These are phyloP conservation scores for Stentor roeselii DNA, from an alignment of 73 alveolate species.

Conservation along the genomic window DNA sequence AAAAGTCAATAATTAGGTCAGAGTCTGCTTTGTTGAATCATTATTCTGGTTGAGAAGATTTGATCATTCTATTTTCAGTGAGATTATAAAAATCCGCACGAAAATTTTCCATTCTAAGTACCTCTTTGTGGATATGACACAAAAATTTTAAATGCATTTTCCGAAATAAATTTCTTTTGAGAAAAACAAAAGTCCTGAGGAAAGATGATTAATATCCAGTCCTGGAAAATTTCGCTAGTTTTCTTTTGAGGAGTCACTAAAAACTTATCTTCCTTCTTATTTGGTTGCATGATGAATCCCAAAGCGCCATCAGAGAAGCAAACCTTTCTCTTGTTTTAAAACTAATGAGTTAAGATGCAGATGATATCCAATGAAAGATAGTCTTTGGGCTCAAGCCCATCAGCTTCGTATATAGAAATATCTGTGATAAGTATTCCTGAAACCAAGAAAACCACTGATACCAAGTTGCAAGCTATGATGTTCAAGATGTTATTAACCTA, in stretches of 20 bases:
- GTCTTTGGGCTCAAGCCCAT: not conserved
- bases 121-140: not conserved
- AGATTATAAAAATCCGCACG: no score
- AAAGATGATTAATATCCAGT: not conserved
- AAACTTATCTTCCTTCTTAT: not conserved
- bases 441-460: not conserved
- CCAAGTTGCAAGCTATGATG: not conserved
- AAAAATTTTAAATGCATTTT: no score
- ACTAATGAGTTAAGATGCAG: not conserved
- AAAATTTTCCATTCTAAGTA: no score
- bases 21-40: no score
- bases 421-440: not conserved
- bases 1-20: no score
- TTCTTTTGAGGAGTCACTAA: not conserved
- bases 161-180: not conserved
- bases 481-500: not conserved
- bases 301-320: not conserved
- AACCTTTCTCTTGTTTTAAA: not conserved
- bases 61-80: no score
- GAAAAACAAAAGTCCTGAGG: not conserved
- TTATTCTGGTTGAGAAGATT: no score
- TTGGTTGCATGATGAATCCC: not conserved
- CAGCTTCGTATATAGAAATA: not conserved
- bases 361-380: not conserved
- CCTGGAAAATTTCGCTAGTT: not conserved